Evolutionary conservation across 2,329 filamentous ascomycete species (phyloP), one percentile per base, ranked within the genome.

Genomic region (Hyphodiscus sp.): DNA sequence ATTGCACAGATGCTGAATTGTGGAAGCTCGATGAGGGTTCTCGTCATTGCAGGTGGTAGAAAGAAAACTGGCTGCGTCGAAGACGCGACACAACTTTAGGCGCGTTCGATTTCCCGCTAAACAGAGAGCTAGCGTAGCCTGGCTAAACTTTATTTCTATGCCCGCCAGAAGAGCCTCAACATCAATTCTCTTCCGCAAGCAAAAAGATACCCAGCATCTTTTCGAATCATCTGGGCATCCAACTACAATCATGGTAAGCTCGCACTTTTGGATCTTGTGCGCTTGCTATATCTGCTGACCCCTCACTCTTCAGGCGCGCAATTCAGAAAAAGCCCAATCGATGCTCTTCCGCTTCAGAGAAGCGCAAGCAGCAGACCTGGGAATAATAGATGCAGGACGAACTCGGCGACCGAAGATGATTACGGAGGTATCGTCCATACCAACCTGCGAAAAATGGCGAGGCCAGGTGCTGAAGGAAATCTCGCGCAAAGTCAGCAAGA

Each of bases 311-410:
- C 63, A 91, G 92, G 91, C 92, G 68, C 92, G 92, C 69, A 96
- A 97, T 73, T 92, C 89, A 45, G 92, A 97, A 80, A 99, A 97
- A 73, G 92, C 94, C 67, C 94, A 99, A 78, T 96, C 91, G 47
- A 99, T 99, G 92, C 92, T 99, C 72, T 99, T 96, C 77, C 92
- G 94, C 79, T 99, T 99, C 79, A 90, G 94, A 71, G 94, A 95
- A 68, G 89, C 92, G 65, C 94, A 97, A 81, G 92, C 92, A 61
- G 90, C 91, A 60, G 91, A 96, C 74, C 81, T 96, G 47, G 92
- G 92, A 68, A 96, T 97, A 71, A 89, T 99, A 73, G 92, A 97
- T 76, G 87, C 87, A 26, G 88, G 90, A 55, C 89, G 91, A 58
- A 87, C 90, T 9, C 89, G 91, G 11, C 90, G 94, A 2, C 94